Evolutionary conservation across 139 green algal species (phyloP), one percentile per base, ranked within the genome.

Genomic region (Tetradesmus lagerheimii): DNA sequence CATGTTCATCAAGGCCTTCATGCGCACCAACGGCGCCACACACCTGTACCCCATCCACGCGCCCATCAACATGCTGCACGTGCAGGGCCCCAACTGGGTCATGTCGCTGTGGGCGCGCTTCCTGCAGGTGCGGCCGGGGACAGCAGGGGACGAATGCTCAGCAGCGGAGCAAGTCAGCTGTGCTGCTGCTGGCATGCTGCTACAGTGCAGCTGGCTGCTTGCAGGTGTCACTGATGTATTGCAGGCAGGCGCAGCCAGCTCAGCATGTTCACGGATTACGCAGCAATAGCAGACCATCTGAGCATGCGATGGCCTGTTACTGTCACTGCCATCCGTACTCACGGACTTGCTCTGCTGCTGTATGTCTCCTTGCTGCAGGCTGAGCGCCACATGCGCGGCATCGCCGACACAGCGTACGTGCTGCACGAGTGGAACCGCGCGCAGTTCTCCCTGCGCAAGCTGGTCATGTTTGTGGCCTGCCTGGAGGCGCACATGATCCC

Each of bases 51-150:
- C 83, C 45, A 43, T 93, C 9, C 71, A 80, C 38, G 86, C 86
- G n/a, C 91, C 91, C 53, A 90, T 92, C 89, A 94, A 92, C 89
- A 94, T 94, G 91, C 45, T 75, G 5, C 88, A 92, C 86, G 43
- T 94, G 2, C 45, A 91, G 66, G 89, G 79, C 5, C 41, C 45
- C 71, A 80, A 39, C 77, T 92, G 41, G 39, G 6, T 81, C 29
- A 20, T 20, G 34, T 67, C 27, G 64, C 75, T 92, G 15, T 88
- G 57, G 80, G 91, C 91, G 38, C 86, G 91, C n/a, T 88, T 89
- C 71, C 8, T 88, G 37, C 90, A 92, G 83, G 89, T 91, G 57
- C 8, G 74, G 11, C 18, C 4, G 3, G n/a, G 47, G 29, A 18
- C 71, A 79, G 71, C 71, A n/a, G n/a, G n/a, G n/a, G n/a, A n/a